These are phyloP conservation scores for Cyclotella sp. DNA, from an alignment of 108 stramenopile genomes.

Conservation along the genomic window DNA sequence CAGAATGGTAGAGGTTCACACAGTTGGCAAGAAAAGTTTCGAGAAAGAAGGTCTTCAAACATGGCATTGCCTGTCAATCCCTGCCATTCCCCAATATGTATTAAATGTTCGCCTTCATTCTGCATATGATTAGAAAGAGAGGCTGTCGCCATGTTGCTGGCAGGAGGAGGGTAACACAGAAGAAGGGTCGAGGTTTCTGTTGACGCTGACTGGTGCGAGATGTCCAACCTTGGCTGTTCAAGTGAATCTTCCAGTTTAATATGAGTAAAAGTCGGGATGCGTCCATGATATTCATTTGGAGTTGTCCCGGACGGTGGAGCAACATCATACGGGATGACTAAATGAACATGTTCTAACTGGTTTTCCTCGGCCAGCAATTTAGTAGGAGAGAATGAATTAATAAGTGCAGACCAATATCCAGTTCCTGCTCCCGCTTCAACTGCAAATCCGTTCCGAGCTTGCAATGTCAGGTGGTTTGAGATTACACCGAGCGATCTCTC, in stretches of 20 bases:
- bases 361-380: not conserved
- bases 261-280: constrained; percentile 33
- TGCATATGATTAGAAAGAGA: constrained; percentile 24
- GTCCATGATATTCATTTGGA: constrained; percentile 45
- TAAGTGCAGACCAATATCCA: constrained; percentile 48
- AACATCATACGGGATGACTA: constrained; percentile 36
- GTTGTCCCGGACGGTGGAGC: constrained; percentile 26
- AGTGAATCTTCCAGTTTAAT: constrained; percentile 25
- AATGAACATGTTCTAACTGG: not conserved
- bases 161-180: constrained; percentile 53
- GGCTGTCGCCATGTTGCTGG: constrained; percentile 36
- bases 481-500: constrained; percentile 17
- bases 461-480: constrained; percentile 7
- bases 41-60: constrained; percentile 31
- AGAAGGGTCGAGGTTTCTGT: constrained; percentile 18
- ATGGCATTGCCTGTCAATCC: constrained; percentile 41
- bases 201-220: constrained; percentile 4
- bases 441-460: not conserved
- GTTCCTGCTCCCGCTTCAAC: constrained; percentile 54
- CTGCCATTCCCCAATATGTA: constrained; percentile 53
- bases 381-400: constrained; percentile 3
- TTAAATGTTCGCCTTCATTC: constrained; percentile 30
- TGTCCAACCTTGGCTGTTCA: not conserved
- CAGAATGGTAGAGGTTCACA: constrained; percentile 36
- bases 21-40: constrained; percentile 26